These are phyloP conservation scores for Aspergillus quadrilineatus DNA, from an alignment of 2,329 filamentous ascomycete species.

Conservation along the genomic window DNA sequence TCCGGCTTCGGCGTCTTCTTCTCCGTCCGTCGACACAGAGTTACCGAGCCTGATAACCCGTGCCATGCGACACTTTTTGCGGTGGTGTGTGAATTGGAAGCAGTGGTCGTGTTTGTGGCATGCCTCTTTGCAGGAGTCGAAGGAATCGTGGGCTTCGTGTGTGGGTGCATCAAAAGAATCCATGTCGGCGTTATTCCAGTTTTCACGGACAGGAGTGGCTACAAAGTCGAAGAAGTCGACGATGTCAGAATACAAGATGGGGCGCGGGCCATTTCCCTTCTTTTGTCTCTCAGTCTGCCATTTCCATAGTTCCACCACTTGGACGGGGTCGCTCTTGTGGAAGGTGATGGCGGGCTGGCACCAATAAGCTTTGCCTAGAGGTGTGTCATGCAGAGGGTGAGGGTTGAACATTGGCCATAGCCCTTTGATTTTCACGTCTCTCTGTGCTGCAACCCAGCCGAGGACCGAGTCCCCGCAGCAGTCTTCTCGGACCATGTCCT, in stretches of 20 bases:
- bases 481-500: constrained; percentile 46
- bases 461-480: constrained; percentile 56
- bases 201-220: constrained; percentile 18
- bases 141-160: constrained; percentile 28
- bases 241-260: constrained; percentile 28
- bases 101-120: constrained; percentile 27
- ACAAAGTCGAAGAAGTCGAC: constrained; percentile 30
- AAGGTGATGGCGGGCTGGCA: constrained; percentile 53
- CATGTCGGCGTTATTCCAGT: constrained; percentile 41
- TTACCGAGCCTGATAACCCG: constrained; percentile 25
- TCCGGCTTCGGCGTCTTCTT: neutral
- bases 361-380: constrained; percentile 50
- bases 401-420: constrained; percentile 51
- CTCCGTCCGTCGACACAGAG: constrained; percentile 8
- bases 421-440: constrained; percentile 47
- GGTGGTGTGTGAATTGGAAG: constrained; percentile 28
- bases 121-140: constrained; percentile 28
- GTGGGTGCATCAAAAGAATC: constrained; percentile 30
- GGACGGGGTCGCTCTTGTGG: constrained; percentile 41
- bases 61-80: constrained; percentile 25
- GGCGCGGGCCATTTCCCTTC: neutral
- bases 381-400: constrained; percentile 53
- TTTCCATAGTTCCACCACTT: constrained; percentile 2
- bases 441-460: constrained; percentile 49
- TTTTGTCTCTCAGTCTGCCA: neutral